Conservation (phyloP, 805 yeast genomes). For the Candida adriatica region DNA sequence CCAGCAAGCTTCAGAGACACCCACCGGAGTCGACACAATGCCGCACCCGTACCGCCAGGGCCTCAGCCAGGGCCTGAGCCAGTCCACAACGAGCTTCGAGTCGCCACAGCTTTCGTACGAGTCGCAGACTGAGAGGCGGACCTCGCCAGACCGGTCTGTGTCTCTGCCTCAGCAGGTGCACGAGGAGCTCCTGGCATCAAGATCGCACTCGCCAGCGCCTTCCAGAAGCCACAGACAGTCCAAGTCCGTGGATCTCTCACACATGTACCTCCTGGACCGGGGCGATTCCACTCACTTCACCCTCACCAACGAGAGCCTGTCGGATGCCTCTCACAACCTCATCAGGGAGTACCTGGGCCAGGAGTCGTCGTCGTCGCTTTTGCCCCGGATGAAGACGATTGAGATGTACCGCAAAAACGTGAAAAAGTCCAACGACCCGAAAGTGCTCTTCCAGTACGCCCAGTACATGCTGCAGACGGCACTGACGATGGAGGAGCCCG, state of each 20-base stretch:
- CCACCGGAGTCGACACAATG: too few species aligned
- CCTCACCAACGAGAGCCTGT: constrained; percentile 33
- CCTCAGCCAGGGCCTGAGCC: too few species aligned
- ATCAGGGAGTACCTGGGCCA: constrained; percentile 49
- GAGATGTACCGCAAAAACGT: constrained; percentile 86
- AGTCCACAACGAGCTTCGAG: too few species aligned
- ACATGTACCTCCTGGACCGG: constrained; percentile 30
- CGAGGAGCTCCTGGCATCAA: constrained; percentile 4
- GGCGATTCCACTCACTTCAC: constrained; percentile 29
- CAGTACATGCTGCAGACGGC: constrained; percentile 87
- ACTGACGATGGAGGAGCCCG: constrained; percentile 40
- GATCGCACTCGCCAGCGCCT: constrained; percentile 14
- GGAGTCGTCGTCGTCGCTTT: constrained; percentile 37
- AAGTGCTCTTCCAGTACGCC: constrained; percentile 83
- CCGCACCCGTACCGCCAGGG: too few species aligned
- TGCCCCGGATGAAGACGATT: constrained; percentile 76
- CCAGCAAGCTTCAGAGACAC: too few species aligned
- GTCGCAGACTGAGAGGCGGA: too few species aligned
- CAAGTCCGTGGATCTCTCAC: constrained; percentile 35
- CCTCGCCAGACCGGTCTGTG: too few species aligned
- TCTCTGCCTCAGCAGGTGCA: constrained; percentile 13
- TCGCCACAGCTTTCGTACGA: too few species aligned
- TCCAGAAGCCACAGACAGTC: constrained; percentile 25
- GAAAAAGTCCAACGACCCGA: constrained; percentile 77
- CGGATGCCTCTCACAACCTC: constrained; percentile 46